Conservation (phyloP, 495 filamentous ascomycete genomes). For the Penicillium goetzii region DNA sequence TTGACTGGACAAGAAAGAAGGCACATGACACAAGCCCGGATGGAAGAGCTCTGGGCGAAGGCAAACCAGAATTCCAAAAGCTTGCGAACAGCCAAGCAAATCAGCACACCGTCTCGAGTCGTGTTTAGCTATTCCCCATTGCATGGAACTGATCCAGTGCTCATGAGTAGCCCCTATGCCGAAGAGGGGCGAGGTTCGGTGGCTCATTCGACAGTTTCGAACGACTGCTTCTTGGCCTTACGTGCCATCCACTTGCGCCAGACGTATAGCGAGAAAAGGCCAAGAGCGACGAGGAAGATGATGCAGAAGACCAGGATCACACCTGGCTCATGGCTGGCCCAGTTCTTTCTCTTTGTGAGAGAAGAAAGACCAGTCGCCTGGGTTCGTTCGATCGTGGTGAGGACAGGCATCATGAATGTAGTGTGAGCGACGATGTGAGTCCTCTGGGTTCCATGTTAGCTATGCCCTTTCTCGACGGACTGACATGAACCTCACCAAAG, state of each 20-base stretch:
- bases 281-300: slow-evolving; percentile 50
- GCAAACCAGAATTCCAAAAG: no score
- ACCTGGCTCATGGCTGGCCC: slow-evolving; percentile 54
- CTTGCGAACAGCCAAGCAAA: neutral
- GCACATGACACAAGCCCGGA: neutral
- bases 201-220: slow-evolving; percentile 24
- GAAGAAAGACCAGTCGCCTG: slow-evolving; percentile 17
- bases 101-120: neutral
- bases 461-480: no score
- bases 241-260: slow-evolving; percentile 48
- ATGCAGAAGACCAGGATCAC: slow-evolving; percentile 59
- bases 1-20: neutral
- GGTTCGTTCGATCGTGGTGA: slow-evolving; percentile 33
- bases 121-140: neutral
- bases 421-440: neutral
- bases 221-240: slow-evolving; percentile 38
- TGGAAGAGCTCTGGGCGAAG: no score
- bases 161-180: neutral
- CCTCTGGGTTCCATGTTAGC: neutral
- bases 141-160: neutral
- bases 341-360: slow-evolving; percentile 49
- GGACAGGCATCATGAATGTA: slow-evolving; percentile 41
- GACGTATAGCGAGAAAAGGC: slow-evolving; percentile 45
- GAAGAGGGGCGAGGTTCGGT: neutral
- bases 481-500: neutral